A percentile compares a stretch with the other conserved stretches of the same genome.
Evolutionary conservation across 2,329 filamentous ascomycete species (phyloP).

Genomic region (Sclerotinia borealis): DNA sequence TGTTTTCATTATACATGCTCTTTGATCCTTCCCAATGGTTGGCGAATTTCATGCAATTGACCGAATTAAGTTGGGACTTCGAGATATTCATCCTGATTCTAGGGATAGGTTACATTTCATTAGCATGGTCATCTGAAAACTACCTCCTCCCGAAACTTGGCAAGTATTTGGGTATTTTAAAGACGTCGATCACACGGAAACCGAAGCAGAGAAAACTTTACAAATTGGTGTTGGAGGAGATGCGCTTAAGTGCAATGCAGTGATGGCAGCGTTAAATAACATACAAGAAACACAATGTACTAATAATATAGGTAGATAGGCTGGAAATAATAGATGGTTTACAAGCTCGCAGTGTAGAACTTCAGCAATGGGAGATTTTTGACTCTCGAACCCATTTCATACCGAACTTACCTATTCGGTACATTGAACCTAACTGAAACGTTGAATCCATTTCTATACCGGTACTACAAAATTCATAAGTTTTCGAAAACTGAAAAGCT

Average conservation of each 20-base stretch:
- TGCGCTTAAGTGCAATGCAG: slow-evolving; percentile 35
- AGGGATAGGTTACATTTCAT: slow-evolving; percentile 60
- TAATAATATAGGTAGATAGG: background rate
- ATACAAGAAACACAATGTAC: background rate
- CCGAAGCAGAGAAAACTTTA: slow-evolving; percentile 81
- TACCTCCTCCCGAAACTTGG: slow-evolving; percentile 65
- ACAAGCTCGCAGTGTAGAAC: background rate
- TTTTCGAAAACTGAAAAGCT: background rate
- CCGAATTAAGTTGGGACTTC: slow-evolving; percentile 66
- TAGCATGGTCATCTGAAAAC: slow-evolving; percentile 68
- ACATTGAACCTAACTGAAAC: background rate
- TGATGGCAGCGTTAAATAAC: slow-evolving; percentile 9
- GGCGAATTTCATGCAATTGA: slow-evolving; percentile 75
- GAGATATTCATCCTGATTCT: slow-evolving; percentile 65
- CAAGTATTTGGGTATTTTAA: slow-evolving; percentile 56
- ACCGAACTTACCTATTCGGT: background rate
- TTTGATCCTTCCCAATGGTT: slow-evolving; percentile 66
- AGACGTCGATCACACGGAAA: slow-evolving; percentile 50
- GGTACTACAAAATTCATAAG: background rate
- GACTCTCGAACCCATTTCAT: background rate
- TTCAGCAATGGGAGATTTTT: background rate
- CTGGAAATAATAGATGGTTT: background rate
- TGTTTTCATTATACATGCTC: slow-evolving; percentile 73
- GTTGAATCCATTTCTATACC: background rate
- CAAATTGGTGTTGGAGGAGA: slow-evolving; percentile 70